These are phyloP conservation scores for Drechslerella coelobrocha DNA, from an alignment of 2,329 filamentous ascomycete genomes.

Conservation along the genomic window DNA sequence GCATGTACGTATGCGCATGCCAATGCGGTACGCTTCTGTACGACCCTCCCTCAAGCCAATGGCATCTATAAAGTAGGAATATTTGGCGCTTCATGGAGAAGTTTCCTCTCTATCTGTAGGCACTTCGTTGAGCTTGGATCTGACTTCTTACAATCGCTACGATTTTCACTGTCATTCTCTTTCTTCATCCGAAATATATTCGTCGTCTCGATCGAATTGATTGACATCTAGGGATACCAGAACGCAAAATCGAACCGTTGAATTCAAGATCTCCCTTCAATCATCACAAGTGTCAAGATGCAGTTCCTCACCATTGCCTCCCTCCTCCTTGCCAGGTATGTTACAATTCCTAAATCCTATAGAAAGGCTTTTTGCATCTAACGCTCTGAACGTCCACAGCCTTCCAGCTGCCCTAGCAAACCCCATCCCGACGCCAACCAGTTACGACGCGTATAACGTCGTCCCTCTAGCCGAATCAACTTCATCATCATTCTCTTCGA, in stretches of 20 bases:
- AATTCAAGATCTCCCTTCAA: not conserved
- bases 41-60: too few species aligned
- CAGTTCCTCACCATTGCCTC: slow-evolving; percentile 13
- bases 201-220: too few species aligned
- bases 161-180: too few species aligned
- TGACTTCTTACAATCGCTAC: too few species aligned
- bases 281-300: slow-evolving; percentile 16
- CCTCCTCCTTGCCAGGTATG: slow-evolving; percentile 2
- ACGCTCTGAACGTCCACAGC: not conserved
- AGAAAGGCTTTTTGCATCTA: not conserved
- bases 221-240: not conserved
- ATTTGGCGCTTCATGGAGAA: too few species aligned
- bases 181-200: too few species aligned
- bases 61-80: too few species aligned
- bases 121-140: too few species aligned
- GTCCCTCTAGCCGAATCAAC: slow-evolving; percentile 1
- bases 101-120: too few species aligned
- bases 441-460: not conserved
- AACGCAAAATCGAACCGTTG: not conserved
- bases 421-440: slow-evolving; percentile 14
- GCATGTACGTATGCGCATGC: too few species aligned
- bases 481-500: slow-evolving; percentile 3
- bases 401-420: slow-evolving; percentile 5
- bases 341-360: not conserved
- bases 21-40: too few species aligned